Evolutionary conservation across 2,329 filamentous ascomycete genomes (phyloP).

Genomic region (Berkeleyomyces basicola): DNA sequence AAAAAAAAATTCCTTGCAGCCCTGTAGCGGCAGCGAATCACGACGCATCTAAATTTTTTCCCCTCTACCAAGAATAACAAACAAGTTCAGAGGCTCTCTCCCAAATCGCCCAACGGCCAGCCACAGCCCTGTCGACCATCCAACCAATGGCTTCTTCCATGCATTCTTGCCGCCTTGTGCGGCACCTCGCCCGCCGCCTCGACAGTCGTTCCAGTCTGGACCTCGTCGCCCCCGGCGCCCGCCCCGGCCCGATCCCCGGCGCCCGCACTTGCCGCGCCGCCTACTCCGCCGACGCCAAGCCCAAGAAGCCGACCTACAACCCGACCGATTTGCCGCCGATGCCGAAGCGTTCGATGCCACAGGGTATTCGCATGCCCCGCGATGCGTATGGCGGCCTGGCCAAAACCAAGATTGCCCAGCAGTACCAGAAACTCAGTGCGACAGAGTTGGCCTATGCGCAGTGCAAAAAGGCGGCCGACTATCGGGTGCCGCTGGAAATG

Average conservation of each 20-base stretch:
- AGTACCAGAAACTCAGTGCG: conserved; percentile 55
- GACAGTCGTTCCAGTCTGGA: not conserved
- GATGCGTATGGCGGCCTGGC: conserved; percentile 10
- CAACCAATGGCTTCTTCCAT: not conserved
- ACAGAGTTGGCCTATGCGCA: conserved; percentile 65
- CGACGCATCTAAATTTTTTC: not conserved
- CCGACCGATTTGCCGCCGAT: conserved; percentile 8
- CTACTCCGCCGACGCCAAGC: not conserved
- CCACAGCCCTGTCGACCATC: not conserved
- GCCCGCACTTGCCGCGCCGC: not conserved
- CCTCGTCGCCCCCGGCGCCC: not conserved
- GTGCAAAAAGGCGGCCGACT: conserved; percentile 57
- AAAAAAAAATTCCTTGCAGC: conserved; percentile 11
- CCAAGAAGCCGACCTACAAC: not conserved
- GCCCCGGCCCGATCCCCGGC: not conserved
- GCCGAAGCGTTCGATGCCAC: conserved; percentile 8
- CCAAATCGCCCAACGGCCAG: not conserved
- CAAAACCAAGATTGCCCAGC: conserved; percentile 10
- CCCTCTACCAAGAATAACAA: not conserved
- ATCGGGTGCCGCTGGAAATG: conserved; percentile 52
- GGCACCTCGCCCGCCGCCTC: not conserved
- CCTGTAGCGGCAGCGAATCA: not conserved
- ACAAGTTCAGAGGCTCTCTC: not conserved
- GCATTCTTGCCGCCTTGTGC: not conserved
- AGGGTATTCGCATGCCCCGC: conserved; percentile 10